Evolutionary conservation across 306 rosid genomes (phyloP).

Genomic region (Acacia acuminata): DNA sequence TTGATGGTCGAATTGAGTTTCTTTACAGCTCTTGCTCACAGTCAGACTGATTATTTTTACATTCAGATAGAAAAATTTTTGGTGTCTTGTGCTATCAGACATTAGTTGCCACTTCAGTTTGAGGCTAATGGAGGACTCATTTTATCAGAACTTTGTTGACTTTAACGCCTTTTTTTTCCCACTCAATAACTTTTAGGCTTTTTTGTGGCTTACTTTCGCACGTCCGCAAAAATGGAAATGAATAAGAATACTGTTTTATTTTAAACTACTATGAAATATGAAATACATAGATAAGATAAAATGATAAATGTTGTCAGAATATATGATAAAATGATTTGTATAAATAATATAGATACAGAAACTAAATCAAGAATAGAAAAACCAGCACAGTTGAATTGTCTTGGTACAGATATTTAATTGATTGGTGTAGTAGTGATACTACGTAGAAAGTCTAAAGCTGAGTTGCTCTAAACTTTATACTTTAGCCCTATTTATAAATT

Average conservation of each 20-base stretch:
- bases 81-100: neutral
- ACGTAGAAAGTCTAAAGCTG: no score
- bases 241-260: no score
- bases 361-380: neutral
- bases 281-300: neutral
- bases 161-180: neutral
- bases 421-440: no score
- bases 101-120: constrained; percentile 19
- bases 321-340: neutral
- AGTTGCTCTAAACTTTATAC: no score
- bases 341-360: neutral
- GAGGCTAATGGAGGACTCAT: neutral
- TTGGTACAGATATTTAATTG: no score
- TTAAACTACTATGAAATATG: no score
- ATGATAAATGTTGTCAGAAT: neutral
- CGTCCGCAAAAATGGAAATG: neutral
- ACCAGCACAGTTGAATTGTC: no score
- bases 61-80: neutral
- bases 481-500: no score
- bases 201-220: neutral
- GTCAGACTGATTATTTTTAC: constrained; percentile 17
- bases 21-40: constrained; percentile 29
- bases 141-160: neutral
- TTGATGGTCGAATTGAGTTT: constrained; percentile 30
- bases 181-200: neutral